Percentiles rank a stretch among this genome's conserved stretches.
phyloP scores from a whole-genome alignment of 2,329 filamentous ascomycete genomes.

The Sarocladium kiliense region DNA sequence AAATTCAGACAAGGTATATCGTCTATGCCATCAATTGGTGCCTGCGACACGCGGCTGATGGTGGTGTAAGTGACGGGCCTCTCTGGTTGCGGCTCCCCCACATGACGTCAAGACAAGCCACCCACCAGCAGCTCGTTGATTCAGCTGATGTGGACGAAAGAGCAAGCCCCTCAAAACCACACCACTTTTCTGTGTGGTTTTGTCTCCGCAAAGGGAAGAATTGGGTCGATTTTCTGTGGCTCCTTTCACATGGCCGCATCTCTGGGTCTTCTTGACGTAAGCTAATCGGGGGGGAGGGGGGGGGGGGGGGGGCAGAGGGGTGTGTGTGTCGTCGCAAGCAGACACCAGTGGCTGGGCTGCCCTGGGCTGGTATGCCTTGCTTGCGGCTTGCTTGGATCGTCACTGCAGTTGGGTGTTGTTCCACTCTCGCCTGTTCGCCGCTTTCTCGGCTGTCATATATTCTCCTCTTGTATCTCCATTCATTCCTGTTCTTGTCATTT shows the following conservation, averaged over 20 bases:
- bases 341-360: too few species aligned
- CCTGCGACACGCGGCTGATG: too few species aligned
- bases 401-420: background rate
- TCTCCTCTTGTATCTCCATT: background rate
- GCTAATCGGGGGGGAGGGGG: too few species aligned
- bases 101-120: slow-evolving; percentile 1
- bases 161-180: too few species aligned
- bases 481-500: background rate
- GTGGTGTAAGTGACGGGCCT: background rate
- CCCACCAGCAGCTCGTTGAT: background rate
- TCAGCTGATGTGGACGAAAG: too few species aligned
- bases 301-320: too few species aligned
- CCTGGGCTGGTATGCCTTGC: too few species aligned
- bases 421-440: background rate
- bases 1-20: too few species aligned
- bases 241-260: too few species aligned
- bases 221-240: background rate
- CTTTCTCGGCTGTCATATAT: background rate
- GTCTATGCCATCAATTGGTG: too few species aligned
- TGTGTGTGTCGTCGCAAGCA: background rate
- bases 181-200: too few species aligned
- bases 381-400: background rate
- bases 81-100: background rate
- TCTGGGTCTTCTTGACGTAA: too few species aligned
- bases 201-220: background rate